A percentile compares a stretch with the other conserved stretches of the same genome.
Evolutionary conservation across 2,329 filamentous ascomycete species (phyloP).

Genomic region (Zymoseptoria crescenta): DNA sequence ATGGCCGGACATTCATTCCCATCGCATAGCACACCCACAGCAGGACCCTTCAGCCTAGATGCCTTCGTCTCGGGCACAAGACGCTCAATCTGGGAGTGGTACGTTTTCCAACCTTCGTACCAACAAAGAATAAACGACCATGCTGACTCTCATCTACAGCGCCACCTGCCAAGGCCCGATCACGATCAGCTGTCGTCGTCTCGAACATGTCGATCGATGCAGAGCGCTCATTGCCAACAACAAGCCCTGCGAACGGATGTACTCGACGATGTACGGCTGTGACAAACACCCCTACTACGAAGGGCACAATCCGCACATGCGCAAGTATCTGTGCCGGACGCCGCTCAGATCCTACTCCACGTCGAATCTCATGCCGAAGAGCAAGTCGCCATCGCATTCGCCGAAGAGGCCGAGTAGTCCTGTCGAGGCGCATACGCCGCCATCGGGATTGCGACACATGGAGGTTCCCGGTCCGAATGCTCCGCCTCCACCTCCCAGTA

Average conservation of each 20-base stretch:
- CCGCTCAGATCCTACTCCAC: neutral
- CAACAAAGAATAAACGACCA: neutral
- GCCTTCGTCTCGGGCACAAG: neutral
- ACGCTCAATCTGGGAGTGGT: neutral
- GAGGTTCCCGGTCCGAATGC: neutral
- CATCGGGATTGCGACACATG: neutral
- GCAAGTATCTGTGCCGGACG: neutral
- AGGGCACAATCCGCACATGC: neutral
- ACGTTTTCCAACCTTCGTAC: neutral
- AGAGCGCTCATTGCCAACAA: neutral
- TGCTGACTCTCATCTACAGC: neutral
- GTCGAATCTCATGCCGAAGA: neutral
- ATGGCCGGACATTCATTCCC: neutral
- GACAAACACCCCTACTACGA: neutral
- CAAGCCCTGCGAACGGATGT: neutral
- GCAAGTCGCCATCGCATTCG: neutral
- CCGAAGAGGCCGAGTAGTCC: neutral
- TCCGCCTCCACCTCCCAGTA: neutral
- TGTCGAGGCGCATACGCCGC: neutral
- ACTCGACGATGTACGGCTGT: neutral
- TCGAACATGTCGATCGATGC: neutral
- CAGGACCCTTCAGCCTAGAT: neutral
- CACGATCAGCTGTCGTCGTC: neutral
- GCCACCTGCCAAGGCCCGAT: neutral
- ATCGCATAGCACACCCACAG: neutral